Evolutionary conservation across 345 rosid genomes (phyloP).

Genomic region (Ceriops tagal): DNA sequence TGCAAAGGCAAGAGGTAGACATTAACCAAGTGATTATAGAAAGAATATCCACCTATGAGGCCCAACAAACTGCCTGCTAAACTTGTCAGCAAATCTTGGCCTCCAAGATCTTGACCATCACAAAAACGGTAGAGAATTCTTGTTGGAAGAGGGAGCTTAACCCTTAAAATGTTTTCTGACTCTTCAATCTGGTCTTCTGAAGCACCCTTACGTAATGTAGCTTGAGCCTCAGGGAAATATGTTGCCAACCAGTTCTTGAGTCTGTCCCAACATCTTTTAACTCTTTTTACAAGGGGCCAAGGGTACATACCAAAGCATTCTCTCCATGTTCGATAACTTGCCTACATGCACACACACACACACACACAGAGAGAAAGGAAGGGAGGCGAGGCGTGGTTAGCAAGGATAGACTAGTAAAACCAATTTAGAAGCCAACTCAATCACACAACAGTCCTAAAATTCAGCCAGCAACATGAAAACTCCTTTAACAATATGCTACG

Average conservation of each 20-base stretch:
- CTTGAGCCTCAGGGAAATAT: slow-evolving; percentile 68
- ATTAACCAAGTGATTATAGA: slow-evolving; percentile 51
- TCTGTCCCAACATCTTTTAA: slow-evolving; percentile 69
- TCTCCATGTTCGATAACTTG: slow-evolving; percentile 62
- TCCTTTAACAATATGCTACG: neutral
- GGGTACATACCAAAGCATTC: slow-evolving; percentile 76
- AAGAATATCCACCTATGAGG: slow-evolving; percentile 74
- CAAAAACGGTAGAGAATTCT: slow-evolving; percentile 76
- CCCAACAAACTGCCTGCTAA: slow-evolving; percentile 33
- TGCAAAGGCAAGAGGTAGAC: slow-evolving; percentile 60
- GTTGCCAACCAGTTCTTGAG: slow-evolving; percentile 53
- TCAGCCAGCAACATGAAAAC: slow-evolving; percentile 1
- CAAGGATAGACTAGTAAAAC: neutral
- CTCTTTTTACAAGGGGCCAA: slow-evolving; percentile 71
- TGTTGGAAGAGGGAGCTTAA: slow-evolving; percentile 71
- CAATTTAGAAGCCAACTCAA: neutral
- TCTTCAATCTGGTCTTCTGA: slow-evolving; percentile 59
- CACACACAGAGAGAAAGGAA: neutral
- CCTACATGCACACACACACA: slow-evolving; percentile 30
- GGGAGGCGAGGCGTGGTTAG: neutral
- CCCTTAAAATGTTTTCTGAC: slow-evolving; percentile 45
- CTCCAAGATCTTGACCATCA: slow-evolving; percentile 59
- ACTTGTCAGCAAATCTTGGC: neutral
- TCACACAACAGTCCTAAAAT: neutral
- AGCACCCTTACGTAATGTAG: slow-evolving; percentile 71